Base-by-base conservation (phyloP, 2,329 filamentous ascomycete genomes). In the Fusarium nanum region DNA sequence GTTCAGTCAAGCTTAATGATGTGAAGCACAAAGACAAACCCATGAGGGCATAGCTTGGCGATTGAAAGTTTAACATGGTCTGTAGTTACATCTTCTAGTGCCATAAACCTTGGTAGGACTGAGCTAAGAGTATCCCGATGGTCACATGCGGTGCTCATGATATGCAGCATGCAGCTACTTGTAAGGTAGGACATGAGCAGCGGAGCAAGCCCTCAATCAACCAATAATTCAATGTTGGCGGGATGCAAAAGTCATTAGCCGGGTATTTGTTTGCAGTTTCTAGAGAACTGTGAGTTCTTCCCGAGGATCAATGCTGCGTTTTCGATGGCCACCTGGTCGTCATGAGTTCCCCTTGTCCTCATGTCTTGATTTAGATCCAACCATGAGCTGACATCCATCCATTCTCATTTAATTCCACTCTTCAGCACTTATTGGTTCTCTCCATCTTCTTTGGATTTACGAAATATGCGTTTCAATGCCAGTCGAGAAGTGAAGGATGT, bases 131-230 rank as follows among this genome's bases (percentile, higher is more conserved):
- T 37, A 53, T 49, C 20, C 28, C 11, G 13, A 52, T 37, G 47
- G 52, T 42, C 42, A 53, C 45, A 63, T 67, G 32, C 48, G 47
- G 49, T 45, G 50, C 34, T 70, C 46, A 59, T 70, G 56, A 70
- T 67, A 58, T 57, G 61, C 56, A 45, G 56, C 56, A 59, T 55
- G 52, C 50, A 63, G 56, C 53, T 47, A 27, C 23, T 48, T 48
- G 14, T 7, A 25, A 8, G 23, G 61, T 67, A 57, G 67, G 28
- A 37, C 47, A 48, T 50, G 23, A 28, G 52, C 13, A 45, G 20
- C 25, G 34, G 18, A 20, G 27, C 27, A 22, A 30, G 28, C 22
- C 47, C 34, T 44, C 34, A n/a, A 27, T 6, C 23, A 40, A 40
- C 42, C 27, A 46, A 56, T 30, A n/a, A 23, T 41, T 37, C 13